phyloP scores from a whole-genome alignment of 495 filamentous ascomycete genomes.

The Annulohypoxylon bovei region DNA sequence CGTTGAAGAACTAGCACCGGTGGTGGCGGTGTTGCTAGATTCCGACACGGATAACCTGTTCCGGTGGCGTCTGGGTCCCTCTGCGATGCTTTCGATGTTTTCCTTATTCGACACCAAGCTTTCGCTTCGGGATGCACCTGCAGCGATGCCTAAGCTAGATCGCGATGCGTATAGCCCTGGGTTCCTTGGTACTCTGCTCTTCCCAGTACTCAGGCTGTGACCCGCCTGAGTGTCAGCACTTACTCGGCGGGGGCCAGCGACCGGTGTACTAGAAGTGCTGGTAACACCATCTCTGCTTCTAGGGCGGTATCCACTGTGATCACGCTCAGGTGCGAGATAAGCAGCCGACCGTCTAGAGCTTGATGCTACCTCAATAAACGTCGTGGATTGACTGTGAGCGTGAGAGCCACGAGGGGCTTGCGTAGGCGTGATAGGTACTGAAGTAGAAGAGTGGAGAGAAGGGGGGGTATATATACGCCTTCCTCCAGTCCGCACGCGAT shows the following conservation, averaged over 20 bases:
- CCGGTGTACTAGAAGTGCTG: constrained; percentile 31
- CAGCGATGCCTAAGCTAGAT: constrained; percentile 43
- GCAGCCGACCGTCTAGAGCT: constrained; percentile 55
- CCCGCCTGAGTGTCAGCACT: constrained; percentile 45
- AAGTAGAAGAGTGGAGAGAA: constrained; percentile 54
- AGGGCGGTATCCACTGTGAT: constrained; percentile 53
- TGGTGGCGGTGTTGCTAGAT: neutral
- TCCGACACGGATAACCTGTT: constrained; percentile 21
- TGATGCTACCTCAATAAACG: constrained; percentile 58
- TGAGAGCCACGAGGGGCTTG: constrained; percentile 47
- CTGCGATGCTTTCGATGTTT: constrained; percentile 26
- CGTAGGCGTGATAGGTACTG: constrained; percentile 61
- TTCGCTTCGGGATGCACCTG: constrained; percentile 43
- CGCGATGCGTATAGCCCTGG: constrained; percentile 48
- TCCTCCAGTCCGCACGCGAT: constrained; percentile 49
- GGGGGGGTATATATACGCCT: constrained; percentile 63
- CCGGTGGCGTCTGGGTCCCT: constrained; percentile 24
- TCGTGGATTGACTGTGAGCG: constrained; percentile 45
- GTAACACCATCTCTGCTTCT: constrained; percentile 56
- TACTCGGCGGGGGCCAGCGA: constrained; percentile 54
- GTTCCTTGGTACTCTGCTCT: constrained; percentile 52
- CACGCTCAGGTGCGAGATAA: constrained; percentile 53
- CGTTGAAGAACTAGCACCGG: constrained; percentile 5
- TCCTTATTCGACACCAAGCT: constrained; percentile 46
- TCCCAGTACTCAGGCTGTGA: constrained; percentile 28